A percentile compares a stretch with the other conserved stretches of the same genome.
phyloP scores from a whole-genome alignment of 805 yeast genomes.

The Starmera caribaea region DNA sequence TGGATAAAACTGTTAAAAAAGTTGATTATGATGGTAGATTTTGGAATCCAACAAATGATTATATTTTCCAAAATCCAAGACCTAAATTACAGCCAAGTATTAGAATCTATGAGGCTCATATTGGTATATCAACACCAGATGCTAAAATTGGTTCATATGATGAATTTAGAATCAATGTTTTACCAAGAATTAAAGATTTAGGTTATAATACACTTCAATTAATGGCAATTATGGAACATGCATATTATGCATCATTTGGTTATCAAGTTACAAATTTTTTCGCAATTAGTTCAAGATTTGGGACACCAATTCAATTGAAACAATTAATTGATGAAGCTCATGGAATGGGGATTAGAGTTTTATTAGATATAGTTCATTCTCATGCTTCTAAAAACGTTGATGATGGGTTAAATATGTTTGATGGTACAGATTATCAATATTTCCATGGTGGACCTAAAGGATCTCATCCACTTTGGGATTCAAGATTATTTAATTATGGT shows the following conservation, averaged over 20 bases:
- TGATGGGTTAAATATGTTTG: constrained; percentile 88
- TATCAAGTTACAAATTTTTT: constrained; percentile 91
- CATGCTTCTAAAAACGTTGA: constrained; percentile 92
- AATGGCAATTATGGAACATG: constrained; percentile 99
- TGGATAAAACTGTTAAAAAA: constrained; percentile 19
- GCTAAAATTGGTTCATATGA: constrained; percentile 77
- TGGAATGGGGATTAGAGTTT: constrained; percentile 72
- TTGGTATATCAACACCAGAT: constrained; percentile 90
- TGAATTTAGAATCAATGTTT: constrained; percentile 69
- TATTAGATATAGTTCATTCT: constrained; percentile 90
- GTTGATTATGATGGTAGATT: constrained; percentile 74
- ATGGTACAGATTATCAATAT: constrained; percentile 91
- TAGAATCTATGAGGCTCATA: constrained; percentile 89
- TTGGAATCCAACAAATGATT: constrained; percentile 65
- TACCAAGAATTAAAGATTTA: constrained; percentile 76
- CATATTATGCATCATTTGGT: constrained; percentile 97
- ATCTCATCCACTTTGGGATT: constrained; percentile 88
- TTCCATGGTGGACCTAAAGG: constrained; percentile 93
- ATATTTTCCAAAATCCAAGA: constrained; percentile 48
- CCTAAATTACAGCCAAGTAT: constrained; percentile 46
- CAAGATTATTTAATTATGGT: constrained; percentile 88
- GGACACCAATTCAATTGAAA: constrained; percentile 91
- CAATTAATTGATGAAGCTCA: constrained; percentile 90
- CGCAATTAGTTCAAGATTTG: constrained; percentile 83
- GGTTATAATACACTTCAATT: constrained; percentile 92